Base-by-base conservation (phyloP, 2,329 filamentous ascomycete genomes). In the Colletotrichum sp. region DNA sequence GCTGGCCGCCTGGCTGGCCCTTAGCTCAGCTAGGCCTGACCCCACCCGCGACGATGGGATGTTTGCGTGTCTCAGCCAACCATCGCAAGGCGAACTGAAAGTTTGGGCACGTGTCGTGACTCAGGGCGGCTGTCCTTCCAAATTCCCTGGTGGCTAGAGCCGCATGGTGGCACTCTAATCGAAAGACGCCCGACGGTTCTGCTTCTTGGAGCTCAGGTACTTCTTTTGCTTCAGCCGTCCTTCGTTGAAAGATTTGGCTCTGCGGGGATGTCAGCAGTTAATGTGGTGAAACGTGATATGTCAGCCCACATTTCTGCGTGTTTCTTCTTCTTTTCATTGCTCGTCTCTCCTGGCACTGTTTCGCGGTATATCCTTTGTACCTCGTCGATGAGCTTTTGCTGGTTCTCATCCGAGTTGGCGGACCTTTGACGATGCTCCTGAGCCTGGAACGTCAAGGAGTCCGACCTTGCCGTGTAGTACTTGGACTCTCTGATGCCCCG, bases 361-460 rank as follows among this genome's bases (percentile, higher is more conserved):
- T 85, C 85, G 3, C 82, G 81, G 75, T 90, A 91, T 65, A 91
- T 88, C 32, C 83, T 84, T 32, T 81, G 82, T 13, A 91, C 78
- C 80, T 91, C 90, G 4, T 89, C 84, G 3, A 85, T 76, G 2
- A 91, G 82, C 79, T 91, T 90, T 29, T 82, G 80, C 36, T 85
- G 85, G 79, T 92, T 92, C 52, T 91, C 88, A 2, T 89, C 87
- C 12, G 85, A 83, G 79, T 92, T 92, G 65, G 88, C 86, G 19
- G 84, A 83, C 62, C 89, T 85, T 52, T 88, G 90, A 25, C 91
- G 86, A 69, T 89, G 86, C 3, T 87, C 89, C 80, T 92, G 91
- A 0, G 89, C 89, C 69, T 91, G 88, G 39, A 92, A 88, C 1
- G 86, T 88, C 75, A 92, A 86, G 55, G 87, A 88, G 80, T 92